Evolutionary conservation across 1,139 yeast species (phyloP).

Genomic region (Scheffersomyces lignicola): DNA sequence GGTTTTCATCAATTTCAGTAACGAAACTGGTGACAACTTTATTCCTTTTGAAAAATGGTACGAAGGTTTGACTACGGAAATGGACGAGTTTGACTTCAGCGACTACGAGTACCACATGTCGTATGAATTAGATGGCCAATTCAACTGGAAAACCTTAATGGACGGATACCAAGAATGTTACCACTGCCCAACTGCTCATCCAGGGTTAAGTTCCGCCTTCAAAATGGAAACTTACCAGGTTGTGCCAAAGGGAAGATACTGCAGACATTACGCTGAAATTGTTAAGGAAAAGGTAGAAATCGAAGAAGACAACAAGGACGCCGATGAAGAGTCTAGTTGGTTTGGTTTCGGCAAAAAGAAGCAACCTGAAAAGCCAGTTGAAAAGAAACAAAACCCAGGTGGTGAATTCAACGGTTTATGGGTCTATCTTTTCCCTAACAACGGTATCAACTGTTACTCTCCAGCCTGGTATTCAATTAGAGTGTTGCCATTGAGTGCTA

Average conservation of each 20-base stretch:
- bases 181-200: constrained; percentile 68
- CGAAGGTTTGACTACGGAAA: constrained; percentile 49
- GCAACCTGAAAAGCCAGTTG: constrained; percentile 13
- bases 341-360: constrained; percentile 50
- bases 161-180: constrained; percentile 69
- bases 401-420: constrained; percentile 62
- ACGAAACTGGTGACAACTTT: constrained; percentile 25
- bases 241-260: constrained; percentile 57
- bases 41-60: constrained; percentile 54
- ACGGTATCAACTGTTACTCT: constrained; percentile 62
- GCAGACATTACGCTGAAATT: constrained; percentile 51
- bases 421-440: constrained; percentile 60
- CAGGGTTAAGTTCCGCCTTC: constrained; percentile 57
- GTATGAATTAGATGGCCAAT: constrained; percentile 61
- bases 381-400: constrained; percentile 47
- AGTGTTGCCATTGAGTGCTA: constrained; percentile 54
- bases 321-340: constrained; percentile 39
- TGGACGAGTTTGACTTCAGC: constrained; percentile 56
- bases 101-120: constrained; percentile 67
- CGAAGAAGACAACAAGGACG: constrained; percentile 12
- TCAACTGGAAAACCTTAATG: constrained; percentile 68
- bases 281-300: constrained; percentile 16
- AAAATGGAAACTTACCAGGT: constrained; percentile 66
- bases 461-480: constrained; percentile 68
- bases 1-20: constrained; percentile 52